phyloP scores from a whole-genome alignment of 2,329 filamentous ascomycete genomes.

The Phialophora expanda region DNA sequence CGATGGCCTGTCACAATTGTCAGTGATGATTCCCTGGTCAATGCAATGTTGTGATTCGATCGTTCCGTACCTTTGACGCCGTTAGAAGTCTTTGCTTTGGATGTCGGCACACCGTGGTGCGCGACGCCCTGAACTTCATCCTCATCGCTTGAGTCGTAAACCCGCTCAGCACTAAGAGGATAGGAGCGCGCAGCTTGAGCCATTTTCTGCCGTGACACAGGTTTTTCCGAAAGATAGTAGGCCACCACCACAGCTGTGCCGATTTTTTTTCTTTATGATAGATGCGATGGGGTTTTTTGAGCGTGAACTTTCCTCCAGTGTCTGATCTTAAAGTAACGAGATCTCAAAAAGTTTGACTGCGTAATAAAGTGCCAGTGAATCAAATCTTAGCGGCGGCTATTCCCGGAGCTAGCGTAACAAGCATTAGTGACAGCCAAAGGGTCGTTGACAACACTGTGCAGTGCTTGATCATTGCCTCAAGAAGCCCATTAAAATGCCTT shows the following conservation, averaged over 20 bases:
- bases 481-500: not conserved
- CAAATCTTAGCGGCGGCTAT: slow-evolving; percentile 5
- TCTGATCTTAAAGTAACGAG: slow-evolving; percentile 2
- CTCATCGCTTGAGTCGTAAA: slow-evolving; percentile 36
- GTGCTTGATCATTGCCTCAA: not conserved
- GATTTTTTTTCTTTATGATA: not conserved
- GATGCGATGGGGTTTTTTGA: not conserved
- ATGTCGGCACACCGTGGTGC: slow-evolving; percentile 9
- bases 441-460: not conserved
- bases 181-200: slow-evolving; percentile 16
- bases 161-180: slow-evolving; percentile 31
- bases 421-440: not conserved
- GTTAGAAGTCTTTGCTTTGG: slow-evolving; percentile 13
- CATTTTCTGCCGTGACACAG: slow-evolving; percentile 18
- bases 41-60: not conserved
- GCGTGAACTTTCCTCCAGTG: not conserved
- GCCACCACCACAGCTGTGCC: not conserved
- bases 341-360: slow-evolving; percentile 9
- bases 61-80: not conserved
- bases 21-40: not conserved
- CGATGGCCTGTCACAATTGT: not conserved
- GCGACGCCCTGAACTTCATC: slow-evolving; percentile 8
- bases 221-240: not conserved
- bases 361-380: not conserved
- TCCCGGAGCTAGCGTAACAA: slow-evolving; percentile 16